Base-by-base conservation (phyloP, 2,329 filamentous ascomycete species). In the Acephala macrosclerotiorum region DNA sequence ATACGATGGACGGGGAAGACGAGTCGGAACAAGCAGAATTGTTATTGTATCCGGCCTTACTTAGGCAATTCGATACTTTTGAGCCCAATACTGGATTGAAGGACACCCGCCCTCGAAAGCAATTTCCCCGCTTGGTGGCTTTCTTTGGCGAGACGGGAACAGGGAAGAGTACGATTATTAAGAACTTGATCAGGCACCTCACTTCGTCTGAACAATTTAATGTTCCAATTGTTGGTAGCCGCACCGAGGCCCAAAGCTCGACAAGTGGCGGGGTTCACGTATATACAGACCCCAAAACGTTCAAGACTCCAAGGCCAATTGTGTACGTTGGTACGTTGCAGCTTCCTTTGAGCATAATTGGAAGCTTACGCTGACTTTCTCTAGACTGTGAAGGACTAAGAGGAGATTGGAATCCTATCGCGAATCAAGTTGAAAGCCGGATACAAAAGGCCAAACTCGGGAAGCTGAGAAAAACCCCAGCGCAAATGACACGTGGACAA, bases 331-430 rank as follows among this genome's bases (percentile, higher is more conserved):
- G 47, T 61, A 55, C 18, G 45, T n/a, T n/a, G n/a, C n/a, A n/a
- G n/a, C n/a, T 51, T 35, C 25, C 22, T 33, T 25, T 7, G 36
- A n/a, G n/a, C n/a, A n/a, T n/a, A n/a, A n/a, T n/a, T n/a, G n/a
- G n/a, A n/a, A n/a, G n/a, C n/a, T n/a, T n/a, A n/a, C n/a, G n/a
- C n/a, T n/a, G n/a, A n/a, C n/a, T n/a, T n/a, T n/a, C n/a, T n/a
- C n/a, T 61, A 61, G 59, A 61, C 47, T 61, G 47, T 29, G 59
- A 61, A 45, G 59, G 59, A 47, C 40, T 61, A 18, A 20, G 59
- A 26, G 59, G 59, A 22, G 36, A 36, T 56, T 29, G 26, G 16
- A 22, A 16, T 53, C 36, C 47, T 14, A 36, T 36, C 45, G 33
- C 59, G 3, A 61, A 18, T 38, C 42, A 36, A 35, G 20, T 61